phyloP scores from a whole-genome alignment of 495 filamentous ascomycete genomes.

The Penicillium cataractarum region DNA sequence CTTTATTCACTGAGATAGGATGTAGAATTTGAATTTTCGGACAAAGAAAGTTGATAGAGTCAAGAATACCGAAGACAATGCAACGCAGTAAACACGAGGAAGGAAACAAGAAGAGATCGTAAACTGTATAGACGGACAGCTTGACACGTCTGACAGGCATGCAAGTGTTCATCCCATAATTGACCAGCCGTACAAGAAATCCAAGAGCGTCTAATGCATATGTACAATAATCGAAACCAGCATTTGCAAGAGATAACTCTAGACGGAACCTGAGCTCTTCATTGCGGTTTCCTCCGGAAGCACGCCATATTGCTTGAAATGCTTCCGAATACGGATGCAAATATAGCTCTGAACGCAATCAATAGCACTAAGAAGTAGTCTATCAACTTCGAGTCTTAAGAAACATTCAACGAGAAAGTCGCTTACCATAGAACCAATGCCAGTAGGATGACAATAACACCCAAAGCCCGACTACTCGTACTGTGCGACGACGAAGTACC shows the following conservation, averaged over 20 bases:
- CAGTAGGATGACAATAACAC: constrained; percentile 23
- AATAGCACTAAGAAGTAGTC: neutral
- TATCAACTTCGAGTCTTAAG: neutral
- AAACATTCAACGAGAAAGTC: neutral
- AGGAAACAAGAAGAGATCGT: no score
- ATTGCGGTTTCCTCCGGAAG: neutral
- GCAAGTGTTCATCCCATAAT: neutral
- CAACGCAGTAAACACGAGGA: no score
- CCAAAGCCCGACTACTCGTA: constrained; percentile 26
- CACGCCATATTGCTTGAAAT: neutral
- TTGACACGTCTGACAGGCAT: neutral
- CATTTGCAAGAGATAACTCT: neutral
- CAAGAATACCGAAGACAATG: no score
- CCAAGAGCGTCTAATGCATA: neutral
- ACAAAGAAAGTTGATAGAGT: no score
- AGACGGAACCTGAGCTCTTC: neutral
- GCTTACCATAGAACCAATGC: constrained; percentile 28
- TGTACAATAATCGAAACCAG: neutral
- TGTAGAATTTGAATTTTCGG: no score
- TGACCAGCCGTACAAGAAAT: neutral
- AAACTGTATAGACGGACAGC: neutral
- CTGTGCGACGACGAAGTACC: constrained; percentile 15
- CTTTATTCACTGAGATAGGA: neutral
- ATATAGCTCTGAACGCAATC: constrained; percentile 5
- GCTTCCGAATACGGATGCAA: neutral